phyloP scores from a whole-genome alignment of 2,329 filamentous ascomycete genomes.

The Monilinia fructigena region DNA sequence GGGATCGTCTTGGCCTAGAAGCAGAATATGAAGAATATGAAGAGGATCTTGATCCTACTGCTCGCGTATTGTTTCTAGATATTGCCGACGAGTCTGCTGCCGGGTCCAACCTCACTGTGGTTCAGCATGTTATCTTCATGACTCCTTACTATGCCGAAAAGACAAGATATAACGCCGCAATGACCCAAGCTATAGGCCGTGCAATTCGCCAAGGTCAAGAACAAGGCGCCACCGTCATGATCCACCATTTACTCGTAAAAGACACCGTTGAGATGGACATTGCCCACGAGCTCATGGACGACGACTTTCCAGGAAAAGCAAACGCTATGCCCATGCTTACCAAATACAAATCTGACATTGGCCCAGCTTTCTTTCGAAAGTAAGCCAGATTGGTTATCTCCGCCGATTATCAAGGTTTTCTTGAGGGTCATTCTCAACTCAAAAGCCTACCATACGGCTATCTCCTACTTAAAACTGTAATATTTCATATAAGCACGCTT shows the following conservation, averaged over 20 bases:
- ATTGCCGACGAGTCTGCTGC: conserved; percentile 56
- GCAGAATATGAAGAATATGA: conserved; percentile 39
- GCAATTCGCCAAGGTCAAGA: conserved; percentile 56
- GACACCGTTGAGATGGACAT: conserved; percentile 12
- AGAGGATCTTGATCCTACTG: background rate
- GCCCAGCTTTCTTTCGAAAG: background rate
- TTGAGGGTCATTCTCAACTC: background rate
- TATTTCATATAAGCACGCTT: background rate
- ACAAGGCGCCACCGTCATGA: background rate
- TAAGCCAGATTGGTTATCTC: background rate
- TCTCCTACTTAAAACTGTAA: background rate
- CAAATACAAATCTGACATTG: background rate
- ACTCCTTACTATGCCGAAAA: conserved; percentile 50
- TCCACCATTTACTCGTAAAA: conserved; percentile 7
- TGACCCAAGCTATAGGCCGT: conserved; percentile 64
- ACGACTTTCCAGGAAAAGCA: background rate
- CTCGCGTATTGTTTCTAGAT: conserved; percentile 54
- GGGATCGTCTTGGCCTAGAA: background rate
- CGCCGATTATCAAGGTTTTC: background rate
- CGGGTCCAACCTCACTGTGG: conserved; percentile 60
- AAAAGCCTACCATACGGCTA: background rate
- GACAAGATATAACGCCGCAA: conserved; percentile 52
- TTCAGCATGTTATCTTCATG: conserved; percentile 65
- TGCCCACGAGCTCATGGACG: background rate
- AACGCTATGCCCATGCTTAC: background rate